phyloP scores from a whole-genome alignment of 2,329 filamentous ascomycete genomes.

The Leptodontidium sp. region DNA sequence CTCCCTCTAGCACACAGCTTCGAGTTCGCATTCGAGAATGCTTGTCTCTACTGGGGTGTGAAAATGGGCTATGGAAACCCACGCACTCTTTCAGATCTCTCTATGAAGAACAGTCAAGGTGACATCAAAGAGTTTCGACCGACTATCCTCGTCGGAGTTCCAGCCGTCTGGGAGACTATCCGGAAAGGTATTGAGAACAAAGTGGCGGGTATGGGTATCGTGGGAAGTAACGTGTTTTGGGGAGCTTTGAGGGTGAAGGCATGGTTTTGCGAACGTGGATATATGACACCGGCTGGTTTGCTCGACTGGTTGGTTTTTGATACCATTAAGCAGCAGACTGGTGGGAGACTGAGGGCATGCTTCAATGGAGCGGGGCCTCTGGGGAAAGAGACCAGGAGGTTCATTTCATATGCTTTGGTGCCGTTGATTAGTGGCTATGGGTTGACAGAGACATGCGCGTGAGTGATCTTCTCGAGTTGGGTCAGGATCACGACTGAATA shows the following conservation, averaged over 20 bases:
- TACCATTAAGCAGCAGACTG: constrained; percentile 87
- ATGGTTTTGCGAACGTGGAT: constrained; percentile 57
- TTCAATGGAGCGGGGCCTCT: constrained; percentile 94
- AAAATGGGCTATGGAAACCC: constrained; percentile 93
- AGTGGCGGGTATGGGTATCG: constrained; percentile 70
- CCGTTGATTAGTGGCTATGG: constrained; percentile 95
- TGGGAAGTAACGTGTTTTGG: constrained; percentile 81
- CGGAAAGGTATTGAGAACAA: constrained; percentile 90
- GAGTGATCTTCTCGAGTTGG: neutral
- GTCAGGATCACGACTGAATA: too few relatives aligned
- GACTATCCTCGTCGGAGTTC: constrained; percentile 90
- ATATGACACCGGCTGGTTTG: constrained; percentile 64
- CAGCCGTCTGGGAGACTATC: constrained; percentile 95
- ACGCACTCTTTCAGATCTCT: constrained; percentile 84
- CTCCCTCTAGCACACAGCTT: constrained; percentile 94
- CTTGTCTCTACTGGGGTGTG: constrained; percentile 86
- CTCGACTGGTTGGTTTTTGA: constrained; percentile 87
- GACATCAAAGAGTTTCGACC: constrained; percentile 93
- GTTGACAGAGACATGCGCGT: constrained; percentile 85
- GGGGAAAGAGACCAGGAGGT: constrained; percentile 83
- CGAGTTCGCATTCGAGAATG: constrained; percentile 93
- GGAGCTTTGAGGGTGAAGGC: constrained; percentile 64
- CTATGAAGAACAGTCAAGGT: constrained; percentile 87
- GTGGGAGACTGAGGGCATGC: constrained; percentile 84
- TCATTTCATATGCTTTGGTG: constrained; percentile 87